phyloP scores from a whole-genome alignment of 306 rosid genomes.

The Cicer judaicum region DNA sequence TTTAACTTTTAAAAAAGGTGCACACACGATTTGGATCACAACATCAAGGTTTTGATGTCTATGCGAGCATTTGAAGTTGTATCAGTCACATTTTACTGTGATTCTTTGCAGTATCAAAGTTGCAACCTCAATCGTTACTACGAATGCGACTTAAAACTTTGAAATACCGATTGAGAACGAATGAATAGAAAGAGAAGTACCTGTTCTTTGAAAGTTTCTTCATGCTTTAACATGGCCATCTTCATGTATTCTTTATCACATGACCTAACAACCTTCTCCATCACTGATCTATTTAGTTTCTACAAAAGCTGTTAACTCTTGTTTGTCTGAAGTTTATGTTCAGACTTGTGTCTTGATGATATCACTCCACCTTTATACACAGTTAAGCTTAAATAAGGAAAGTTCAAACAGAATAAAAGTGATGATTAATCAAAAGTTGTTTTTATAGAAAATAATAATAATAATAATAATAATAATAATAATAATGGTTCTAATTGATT shows the following conservation, averaged over 20 bases:
- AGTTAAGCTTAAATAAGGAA: conserved; percentile 53
- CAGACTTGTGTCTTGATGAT: conserved; percentile 37
- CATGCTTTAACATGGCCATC: conserved; percentile 91
- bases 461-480: conserved; percentile 13
- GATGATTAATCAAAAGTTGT: conserved; percentile 44
- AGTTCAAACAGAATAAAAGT: conserved; percentile 32
- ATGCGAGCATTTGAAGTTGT: not conserved
- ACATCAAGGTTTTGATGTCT: not conserved
- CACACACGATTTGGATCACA: too few species aligned
- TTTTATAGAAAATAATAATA: conserved; percentile 35
- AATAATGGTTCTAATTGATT: conserved; percentile 42
- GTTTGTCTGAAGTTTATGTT: conserved; percentile 38
- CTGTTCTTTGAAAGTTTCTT: conserved; percentile 92
- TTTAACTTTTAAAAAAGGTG: not conserved
- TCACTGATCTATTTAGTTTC: conserved; percentile 43
- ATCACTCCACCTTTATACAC: conserved; percentile 42
- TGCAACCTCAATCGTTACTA: too few species aligned
- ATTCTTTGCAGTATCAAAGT: too few species aligned
- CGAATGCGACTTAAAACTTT: not conserved
- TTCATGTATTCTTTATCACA: conserved; percentile 81
- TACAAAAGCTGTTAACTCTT: conserved; percentile 23
- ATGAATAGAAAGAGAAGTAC: conserved; percentile 49
- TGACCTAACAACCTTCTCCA: conserved; percentile 77
- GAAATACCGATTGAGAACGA: not conserved
- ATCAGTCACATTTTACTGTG: not conserved